Evolutionary conservation across 2,329 filamentous ascomycete species (phyloP), one percentile per base, ranked within the genome.

Genomic region (Microdochium nivale): DNA sequence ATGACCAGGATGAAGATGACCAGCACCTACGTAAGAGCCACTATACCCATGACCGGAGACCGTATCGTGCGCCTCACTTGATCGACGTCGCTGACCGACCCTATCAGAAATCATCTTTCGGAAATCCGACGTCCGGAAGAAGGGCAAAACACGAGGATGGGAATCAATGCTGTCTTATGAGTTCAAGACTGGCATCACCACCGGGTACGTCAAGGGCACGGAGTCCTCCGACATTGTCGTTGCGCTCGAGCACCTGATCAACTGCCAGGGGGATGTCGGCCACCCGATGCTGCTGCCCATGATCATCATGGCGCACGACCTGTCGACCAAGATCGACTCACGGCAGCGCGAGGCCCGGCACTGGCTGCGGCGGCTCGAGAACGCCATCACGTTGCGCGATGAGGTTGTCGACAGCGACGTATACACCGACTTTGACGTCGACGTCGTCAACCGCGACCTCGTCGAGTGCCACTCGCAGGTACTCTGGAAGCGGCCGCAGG

Each of bases 41-140:
- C 25, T 14, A 30, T 16, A n/a, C 11, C 19, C 30, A 5, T 19
- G 16, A 13, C 40, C 16, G 43, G 35, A 32, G 33, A 44, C 21
- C 19, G 37, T 32, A 16, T 7, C n/a, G 16, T 47, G 35, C 27
- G 5, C 5, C 27, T 30, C 27, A 30, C 5, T 30, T 30, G 27
- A 30, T 5, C 11, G 5, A 11, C 9, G 14, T 2, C 11, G 7
- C 21, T 37, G 4, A 37, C 51, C 57, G 23, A 62, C 40, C 16
- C 10, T 16, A 14, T 9, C 52, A 79, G 76, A 84, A 59, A 78
- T 84, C 57, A 74, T 84, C 53, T 81, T 80, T 60, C 77, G 81
- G 57, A 84, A 84, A 65, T 82, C 78, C n/a, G 81, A 84, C 59
- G 81, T 84, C 32, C 77, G 79, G 49, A 84, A 84, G 62, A 83